Base-by-base conservation (phyloP, 805 yeast species). In the Wickerhamiella lipophila region DNA sequence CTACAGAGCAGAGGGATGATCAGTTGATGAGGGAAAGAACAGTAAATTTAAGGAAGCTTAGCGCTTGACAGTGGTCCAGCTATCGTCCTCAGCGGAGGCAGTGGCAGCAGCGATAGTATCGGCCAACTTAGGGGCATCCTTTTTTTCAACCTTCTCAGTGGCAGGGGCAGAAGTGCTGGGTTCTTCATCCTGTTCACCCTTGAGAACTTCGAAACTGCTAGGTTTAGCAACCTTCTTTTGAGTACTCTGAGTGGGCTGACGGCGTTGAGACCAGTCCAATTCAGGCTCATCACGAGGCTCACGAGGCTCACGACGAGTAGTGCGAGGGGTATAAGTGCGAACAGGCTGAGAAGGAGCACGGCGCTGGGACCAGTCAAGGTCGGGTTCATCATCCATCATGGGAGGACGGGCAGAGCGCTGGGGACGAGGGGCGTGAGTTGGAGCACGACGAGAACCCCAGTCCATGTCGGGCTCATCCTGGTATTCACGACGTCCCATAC, bases 291-390 rank as follows among this genome's bases (percentile, higher is more conserved):
- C 49, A 23, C 60, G 58, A 40, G 49, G 58, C 47, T 57, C 72
- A 23, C 26, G 26, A n/a, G n/a, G n/a, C n/a, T n/a, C n/a, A 60
- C 50, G 72, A 66, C 64, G 53, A 54, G 53, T 48, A 32, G 56
- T 15, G 19, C 38, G 34, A 15, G 18, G 38, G 11, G 38, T 32
- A n/a, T 15, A 40, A 11, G 42, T n/a, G 18, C 40, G 26, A 46
- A 19, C 9, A 35, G 50, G 34, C 50, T 23, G 42, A 34, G 53
- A 42, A 30, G 52, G 53, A 29, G 36, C 44, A 25, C 43, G 44
- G 42, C 58, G 57, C n/a, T 40, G 36, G 19, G 44, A 26, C 60
- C 60, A 56, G 64, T 81, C 85, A 48, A 78, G 65, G 27, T 76
- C 76, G 42, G 77, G 76, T 58, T 72, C 79, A 56, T 71, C 38